phyloP scores from a whole-genome alignment of 352 stramenopile species.

The Peronospora tabacina region DNA sequence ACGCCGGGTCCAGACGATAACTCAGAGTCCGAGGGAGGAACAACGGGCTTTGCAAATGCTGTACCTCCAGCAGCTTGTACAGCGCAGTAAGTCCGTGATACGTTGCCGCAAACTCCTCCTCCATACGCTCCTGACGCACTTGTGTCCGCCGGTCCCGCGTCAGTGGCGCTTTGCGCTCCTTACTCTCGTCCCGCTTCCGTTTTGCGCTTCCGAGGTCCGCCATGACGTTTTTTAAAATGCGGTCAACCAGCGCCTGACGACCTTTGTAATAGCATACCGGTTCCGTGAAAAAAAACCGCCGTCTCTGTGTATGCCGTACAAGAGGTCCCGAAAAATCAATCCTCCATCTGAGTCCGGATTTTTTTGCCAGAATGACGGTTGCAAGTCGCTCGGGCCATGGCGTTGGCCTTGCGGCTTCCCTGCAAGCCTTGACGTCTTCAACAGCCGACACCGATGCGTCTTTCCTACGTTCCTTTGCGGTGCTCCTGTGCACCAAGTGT shows the following conservation, averaged over 20 bases:
- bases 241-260: constrained; percentile 15
- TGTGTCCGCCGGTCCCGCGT: constrained; percentile 37
- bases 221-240: constrained; percentile 17
- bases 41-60: constrained; percentile 61
- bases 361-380: constrained; percentile 32
- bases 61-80: constrained; percentile 77
- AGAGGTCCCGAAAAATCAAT: neutral
- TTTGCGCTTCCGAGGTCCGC: constrained; percentile 36
- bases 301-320: constrained; percentile 1
- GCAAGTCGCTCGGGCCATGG: constrained; percentile 27
- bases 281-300: too few species aligned
- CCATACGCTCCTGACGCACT: constrained; percentile 63
- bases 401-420: neutral
- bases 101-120: constrained; percentile 71
- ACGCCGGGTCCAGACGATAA: constrained; percentile 47
- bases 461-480: constrained; percentile 59
- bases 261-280: constrained; percentile 7
- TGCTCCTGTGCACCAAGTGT: constrained; percentile 75
- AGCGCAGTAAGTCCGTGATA: constrained; percentile 70
- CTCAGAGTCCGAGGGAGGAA: constrained; percentile 73
- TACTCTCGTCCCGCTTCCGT: constrained; percentile 55
- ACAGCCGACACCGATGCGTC: constrained; percentile 2
- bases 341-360: constrained; percentile 9
- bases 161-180: constrained; percentile 31
- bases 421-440: neutral